Conservation (phyloP, 345 rosid species). For the Citrus australasica region DNA sequence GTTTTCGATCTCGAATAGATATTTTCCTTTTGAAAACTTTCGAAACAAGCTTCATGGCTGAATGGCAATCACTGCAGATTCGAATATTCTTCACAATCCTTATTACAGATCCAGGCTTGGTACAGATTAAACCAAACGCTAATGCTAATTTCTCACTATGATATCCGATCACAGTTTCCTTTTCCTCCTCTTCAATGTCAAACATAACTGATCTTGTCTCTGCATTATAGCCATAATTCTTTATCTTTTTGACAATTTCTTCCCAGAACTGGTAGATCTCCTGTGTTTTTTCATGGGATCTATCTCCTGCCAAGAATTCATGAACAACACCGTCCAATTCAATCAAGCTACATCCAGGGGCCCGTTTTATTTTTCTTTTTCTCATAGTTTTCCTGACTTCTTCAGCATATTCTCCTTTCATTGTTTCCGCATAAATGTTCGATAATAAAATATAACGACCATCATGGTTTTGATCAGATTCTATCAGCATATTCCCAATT, state of each 20-base stretch:
- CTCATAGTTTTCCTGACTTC: constrained; percentile 23
- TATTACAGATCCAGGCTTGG: constrained; percentile 8
- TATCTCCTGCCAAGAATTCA: constrained; percentile 27
- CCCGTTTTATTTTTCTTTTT: constrained; percentile 20
- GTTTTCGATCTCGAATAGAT: constrained; percentile 11
- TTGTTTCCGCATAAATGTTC: constrained; percentile 24
- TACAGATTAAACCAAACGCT: constrained; percentile 11
- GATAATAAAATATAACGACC: constrained; percentile 34
- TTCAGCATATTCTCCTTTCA: constrained; percentile 29
- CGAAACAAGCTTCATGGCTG: constrained; percentile 12
- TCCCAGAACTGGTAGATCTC: constrained; percentile 10
- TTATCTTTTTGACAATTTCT: constrained; percentile 6
- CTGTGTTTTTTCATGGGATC: constrained; percentile 10
- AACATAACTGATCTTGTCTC: neutral
- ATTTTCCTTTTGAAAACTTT: constrained; percentile 9
- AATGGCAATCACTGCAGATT: constrained; percentile 17
- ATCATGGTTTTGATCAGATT: constrained; percentile 8
- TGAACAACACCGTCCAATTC: constrained; percentile 25
- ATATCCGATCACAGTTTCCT: constrained; percentile 14
- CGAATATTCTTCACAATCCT: constrained; percentile 13
- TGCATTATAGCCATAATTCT: constrained; percentile 10
- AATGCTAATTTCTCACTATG: constrained; percentile 18
- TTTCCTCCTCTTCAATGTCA: constrained; percentile 18
- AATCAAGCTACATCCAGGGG: constrained; percentile 38
- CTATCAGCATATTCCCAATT: constrained; percentile 17